phyloP scores from a whole-genome alignment of 2,329 filamentous ascomycete genomes.

The Fusarium armeniacum region DNA sequence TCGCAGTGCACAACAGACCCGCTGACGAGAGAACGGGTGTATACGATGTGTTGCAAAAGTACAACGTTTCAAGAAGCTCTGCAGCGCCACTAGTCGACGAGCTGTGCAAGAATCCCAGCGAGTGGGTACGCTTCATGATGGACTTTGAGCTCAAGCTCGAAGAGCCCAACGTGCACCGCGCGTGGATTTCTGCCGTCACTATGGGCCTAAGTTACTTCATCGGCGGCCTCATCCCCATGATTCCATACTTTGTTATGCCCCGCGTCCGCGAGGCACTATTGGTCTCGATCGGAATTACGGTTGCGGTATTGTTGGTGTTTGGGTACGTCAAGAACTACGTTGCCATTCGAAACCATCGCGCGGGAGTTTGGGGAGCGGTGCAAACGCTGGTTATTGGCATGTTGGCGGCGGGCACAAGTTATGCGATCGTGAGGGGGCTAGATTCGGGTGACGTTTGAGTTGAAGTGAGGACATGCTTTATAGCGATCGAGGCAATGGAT shows the following conservation, averaged over 20 bases:
- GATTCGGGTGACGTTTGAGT: constrained; percentile 53
- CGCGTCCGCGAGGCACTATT: constrained; percentile 65
- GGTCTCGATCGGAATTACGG: constrained; percentile 72
- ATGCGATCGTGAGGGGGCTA: constrained; percentile 71
- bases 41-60: constrained; percentile 65
- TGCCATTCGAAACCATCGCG: constrained; percentile 64
- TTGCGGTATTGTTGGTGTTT: constrained; percentile 71
- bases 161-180: constrained; percentile 59
- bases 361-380: constrained; percentile 70
- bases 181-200: constrained; percentile 71
- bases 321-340: constrained; percentile 75
- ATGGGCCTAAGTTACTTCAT: constrained; percentile 78
- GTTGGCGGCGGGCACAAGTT: constrained; percentile 75
- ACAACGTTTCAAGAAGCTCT: constrained; percentile 61
- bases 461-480: background rate
- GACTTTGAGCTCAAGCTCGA: constrained; percentile 68
- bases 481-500: constrained; percentile 9
- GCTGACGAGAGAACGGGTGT: constrained; percentile 63
- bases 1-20: constrained; percentile 60
- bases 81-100: constrained; percentile 63
- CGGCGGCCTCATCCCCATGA: constrained; percentile 77
- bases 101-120: constrained; percentile 62
- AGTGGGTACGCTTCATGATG: constrained; percentile 71
- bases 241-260: constrained; percentile 75
- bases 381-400: constrained; percentile 76